Evolutionary conservation across 176 grass and related monocot genomes (phyloP).

Genomic region (Poa annua): DNA sequence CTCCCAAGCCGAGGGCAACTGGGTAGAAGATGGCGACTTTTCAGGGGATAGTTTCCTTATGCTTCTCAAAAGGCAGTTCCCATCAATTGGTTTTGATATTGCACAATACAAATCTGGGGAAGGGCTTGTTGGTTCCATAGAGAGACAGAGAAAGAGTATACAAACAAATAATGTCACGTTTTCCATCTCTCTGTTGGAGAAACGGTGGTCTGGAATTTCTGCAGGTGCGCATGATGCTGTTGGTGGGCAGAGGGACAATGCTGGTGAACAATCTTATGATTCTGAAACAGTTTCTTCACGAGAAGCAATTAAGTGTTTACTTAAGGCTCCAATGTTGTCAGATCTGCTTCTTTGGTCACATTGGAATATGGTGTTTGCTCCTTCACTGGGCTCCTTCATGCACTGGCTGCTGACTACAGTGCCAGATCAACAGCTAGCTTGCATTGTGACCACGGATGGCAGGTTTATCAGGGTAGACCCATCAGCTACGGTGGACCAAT

Average conservation of each 20-base stretch:
- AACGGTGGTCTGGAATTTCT: slow-evolving; percentile 56
- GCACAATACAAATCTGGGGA: slow-evolving; percentile 47
- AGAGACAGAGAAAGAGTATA: slow-evolving; percentile 52
- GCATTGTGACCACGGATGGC: slow-evolving; percentile 76
- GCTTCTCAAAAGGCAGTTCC: slow-evolving; percentile 88
- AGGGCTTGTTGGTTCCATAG: slow-evolving; percentile 37
- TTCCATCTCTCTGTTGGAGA: slow-evolving; percentile 79
- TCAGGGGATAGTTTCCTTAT: slow-evolving; percentile 57
- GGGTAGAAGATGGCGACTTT: slow-evolving; percentile 48
- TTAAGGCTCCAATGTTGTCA: slow-evolving; percentile 91
- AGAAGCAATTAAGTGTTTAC: slow-evolving; percentile 69
- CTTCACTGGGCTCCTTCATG: slow-evolving; percentile 77
- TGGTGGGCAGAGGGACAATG: slow-evolving; percentile 20
- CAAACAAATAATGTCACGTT: slow-evolving; percentile 60
- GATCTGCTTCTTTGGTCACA: slow-evolving; percentile 90
- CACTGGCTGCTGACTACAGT: slow-evolving; percentile 77
- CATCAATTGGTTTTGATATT: slow-evolving; percentile 65
- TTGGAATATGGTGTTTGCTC: slow-evolving; percentile 84
- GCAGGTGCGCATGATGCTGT: slow-evolving; percentile 28
- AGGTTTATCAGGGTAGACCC: slow-evolving; percentile 80
- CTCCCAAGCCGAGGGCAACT: slow-evolving; percentile 59
- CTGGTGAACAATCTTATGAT: slow-evolving; percentile 54
- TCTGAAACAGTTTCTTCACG: slow-evolving; percentile 54
- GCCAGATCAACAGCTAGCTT: slow-evolving; percentile 65
- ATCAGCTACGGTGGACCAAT: slow-evolving; percentile 80